Base-by-base conservation (phyloP, 305 asterid species). In the Stenogyne calaminthoides region DNA sequence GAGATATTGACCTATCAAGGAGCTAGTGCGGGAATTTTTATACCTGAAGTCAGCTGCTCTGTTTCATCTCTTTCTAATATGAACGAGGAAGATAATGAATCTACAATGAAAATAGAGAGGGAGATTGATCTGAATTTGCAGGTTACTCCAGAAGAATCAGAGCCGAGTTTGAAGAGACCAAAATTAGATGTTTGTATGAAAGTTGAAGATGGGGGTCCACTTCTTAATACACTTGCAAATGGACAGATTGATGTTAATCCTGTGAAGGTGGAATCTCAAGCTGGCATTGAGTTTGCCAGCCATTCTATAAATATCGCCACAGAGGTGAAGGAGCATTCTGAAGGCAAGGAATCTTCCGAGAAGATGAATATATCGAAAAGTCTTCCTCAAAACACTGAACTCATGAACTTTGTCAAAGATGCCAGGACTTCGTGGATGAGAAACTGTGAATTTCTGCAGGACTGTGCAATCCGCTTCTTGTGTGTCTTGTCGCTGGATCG, bases 1-100 rank as follows among this genome's bases (percentile, higher is more conserved):
- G 99, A 95, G 87, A 95, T 92, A 81, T 83, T 92, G 76, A 87
- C 98, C 64, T 87, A 87, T 85, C 99, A 95, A 86, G 98, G 98
- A 79, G 93, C 92, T 78, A 81, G 86, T 83, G 96, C 97, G 27
- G 99, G 98, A 66, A 88, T 91, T 75, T 54, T 88, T 62, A 63
- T 86, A 80, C 88, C 96, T 68, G 95, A 89, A 75, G 71, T 81
- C 78, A 81, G 83, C 71, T 37, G 73, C 64, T 76, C 73, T 80
- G 78, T 76, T 67, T 63, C 72, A 65, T 80, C 79, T 3, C 59
- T 32, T 67, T 61, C 87, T 76, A 62, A 70, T 75, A 69, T 82
- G 73, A 80, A 83, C 62, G 85, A 81, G 44, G 78, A 70, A 73
- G 84, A 73, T 76, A 75, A 72, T 71, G 91, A 79, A 64, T 75